Conservation (phyloP, 1,139 yeast species). For the Blastobotrys raffinosifermentans region DNA sequence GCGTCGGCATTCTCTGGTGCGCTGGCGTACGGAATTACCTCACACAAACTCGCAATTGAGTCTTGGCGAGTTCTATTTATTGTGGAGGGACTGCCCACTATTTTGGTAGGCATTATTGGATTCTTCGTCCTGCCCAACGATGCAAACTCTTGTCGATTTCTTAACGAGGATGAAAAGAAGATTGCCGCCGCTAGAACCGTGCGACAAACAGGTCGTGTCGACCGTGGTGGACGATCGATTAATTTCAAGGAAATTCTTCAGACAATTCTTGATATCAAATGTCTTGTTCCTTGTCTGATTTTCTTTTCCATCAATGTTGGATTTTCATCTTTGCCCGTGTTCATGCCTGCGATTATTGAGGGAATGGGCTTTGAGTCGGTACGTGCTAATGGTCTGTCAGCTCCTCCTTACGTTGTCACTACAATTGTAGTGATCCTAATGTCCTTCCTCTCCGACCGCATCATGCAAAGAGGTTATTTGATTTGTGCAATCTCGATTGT, state of each 20-base stretch:
- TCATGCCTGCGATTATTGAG: constrained; percentile 24
- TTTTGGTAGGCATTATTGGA: constrained; percentile 31
- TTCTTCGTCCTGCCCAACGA: constrained; percentile 39
- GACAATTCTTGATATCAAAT: constrained; percentile 19
- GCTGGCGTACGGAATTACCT: constrained; percentile 36
- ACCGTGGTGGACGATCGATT: constrained; percentile 15
- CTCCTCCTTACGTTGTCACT: constrained; percentile 27
- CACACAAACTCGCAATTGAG: constrained; percentile 17
- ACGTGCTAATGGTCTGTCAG: constrained; percentile 26
- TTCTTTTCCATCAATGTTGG: constrained; percentile 29
- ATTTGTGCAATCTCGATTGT: constrained; percentile 22
- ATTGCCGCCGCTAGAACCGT: constrained; percentile 26
- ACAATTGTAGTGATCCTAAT: constrained; percentile 17
- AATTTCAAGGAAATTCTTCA: constrained; percentile 16
- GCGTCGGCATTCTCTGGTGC: constrained; percentile 30
- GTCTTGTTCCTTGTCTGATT: constrained; percentile 21
- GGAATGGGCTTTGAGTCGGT: constrained; percentile 27
- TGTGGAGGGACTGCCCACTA: constrained; percentile 37
- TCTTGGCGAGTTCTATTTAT: constrained; percentile 38
- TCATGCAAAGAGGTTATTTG: constrained; percentile 25
- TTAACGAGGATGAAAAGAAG: constrained; percentile 23
- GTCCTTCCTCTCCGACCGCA: constrained; percentile 22
- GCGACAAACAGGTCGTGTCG: constrained; percentile 19
- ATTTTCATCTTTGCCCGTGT: constrained; percentile 27
- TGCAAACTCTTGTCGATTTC: constrained; percentile 36